Evolutionary conservation across 805 yeast genomes (phyloP), one percentile per base, ranked within the genome.

Genomic region (Saturnispora gosingensis): DNA sequence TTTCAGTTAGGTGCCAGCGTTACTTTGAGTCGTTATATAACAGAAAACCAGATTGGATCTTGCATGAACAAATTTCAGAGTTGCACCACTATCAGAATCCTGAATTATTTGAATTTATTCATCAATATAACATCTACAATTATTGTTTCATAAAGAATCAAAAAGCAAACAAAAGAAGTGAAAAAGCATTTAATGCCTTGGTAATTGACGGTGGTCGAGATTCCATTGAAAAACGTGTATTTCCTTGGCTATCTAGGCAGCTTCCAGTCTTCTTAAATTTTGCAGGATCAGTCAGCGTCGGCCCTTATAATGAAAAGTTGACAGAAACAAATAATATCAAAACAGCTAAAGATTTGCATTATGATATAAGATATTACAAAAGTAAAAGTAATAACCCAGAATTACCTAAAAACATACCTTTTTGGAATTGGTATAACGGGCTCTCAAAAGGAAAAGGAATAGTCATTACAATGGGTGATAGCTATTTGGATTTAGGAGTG

Each of bases 381-480:
- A 18, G 24, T 18, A n/a, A 10, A 11, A 18, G 13, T 10, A 8
- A n/a, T 18, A 40, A 44, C 16, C 28, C 24, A 25, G 25, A 15
- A n/a, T 5, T 8, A 9, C 11, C 25, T 3, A 15, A 18, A 34
- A 44, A 45, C n/a, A 40, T 36, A 11, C 61, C 66, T 6, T 62
- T 54, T 45, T 58, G 64, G 54, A 30, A 49, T 8, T 48, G 52
- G 10, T 62, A 56, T 48, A 60, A 54, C 49, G 48, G 54, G 2
- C 28, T 47, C 9, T 53, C 69, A 42, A 68, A 70, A 34, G 80
- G 79, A 3, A 65, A 64, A 50, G 86, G 86, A 0, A 73, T 80
- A 9, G 82, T 77, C 3, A 58, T 80, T 3, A 72, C 82, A 0
- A 72, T 75, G 3, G 60, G 75, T 20, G 77, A 79, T 49, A 62